A percentile compares a stretch with the other conserved stretches of the same genome.
These are phyloP conservation scores for Bipolaris zeicola DNA, from an alignment of 2,329 filamentous ascomycete species.

Conservation along the genomic window DNA sequence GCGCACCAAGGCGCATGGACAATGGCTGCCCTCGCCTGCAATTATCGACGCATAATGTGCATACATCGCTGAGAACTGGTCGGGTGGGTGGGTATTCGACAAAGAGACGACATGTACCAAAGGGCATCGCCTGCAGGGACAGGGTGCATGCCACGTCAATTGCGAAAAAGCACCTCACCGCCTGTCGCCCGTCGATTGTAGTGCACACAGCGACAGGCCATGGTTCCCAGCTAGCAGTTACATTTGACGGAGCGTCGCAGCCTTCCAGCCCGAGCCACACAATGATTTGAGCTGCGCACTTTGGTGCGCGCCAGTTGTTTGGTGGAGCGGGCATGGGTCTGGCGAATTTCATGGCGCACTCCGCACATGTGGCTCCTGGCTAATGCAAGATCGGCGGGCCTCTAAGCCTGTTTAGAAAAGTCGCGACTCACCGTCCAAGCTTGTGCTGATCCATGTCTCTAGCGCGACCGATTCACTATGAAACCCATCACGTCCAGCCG, in stretches of 20 bases:
- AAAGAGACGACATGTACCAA: slow-evolving; percentile 10
- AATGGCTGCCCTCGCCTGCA: not conserved
- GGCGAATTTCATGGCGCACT: slow-evolving; percentile 29
- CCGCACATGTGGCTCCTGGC: slow-evolving; percentile 36
- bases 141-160: slow-evolving; percentile 22
- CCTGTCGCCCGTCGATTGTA: not conserved
- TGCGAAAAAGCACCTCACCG: slow-evolving; percentile 18
- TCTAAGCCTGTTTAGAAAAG: slow-evolving; percentile 20
- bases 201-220: slow-evolving; percentile 10
- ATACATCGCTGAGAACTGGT: too few species aligned
- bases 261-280: slow-evolving; percentile 10
- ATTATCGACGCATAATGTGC: not conserved
- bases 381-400: slow-evolving; percentile 28
- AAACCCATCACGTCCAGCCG: slow-evolving; percentile 36
- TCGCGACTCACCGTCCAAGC: slow-evolving; percentile 18
- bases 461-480: slow-evolving; percentile 37
- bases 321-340: slow-evolving; percentile 20
- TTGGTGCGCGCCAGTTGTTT: slow-evolving; percentile 15
- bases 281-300: slow-evolving; percentile 7
- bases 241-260: slow-evolving; percentile 1
- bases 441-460: slow-evolving; percentile 27
- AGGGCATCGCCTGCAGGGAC: slow-evolving; percentile 17
- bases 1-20: not conserved
- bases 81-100: slow-evolving; percentile 12
- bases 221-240: slow-evolving; percentile 5